Conservation (phyloP, 2,329 filamentous ascomycete species). For the Didymella exigua region DNA sequence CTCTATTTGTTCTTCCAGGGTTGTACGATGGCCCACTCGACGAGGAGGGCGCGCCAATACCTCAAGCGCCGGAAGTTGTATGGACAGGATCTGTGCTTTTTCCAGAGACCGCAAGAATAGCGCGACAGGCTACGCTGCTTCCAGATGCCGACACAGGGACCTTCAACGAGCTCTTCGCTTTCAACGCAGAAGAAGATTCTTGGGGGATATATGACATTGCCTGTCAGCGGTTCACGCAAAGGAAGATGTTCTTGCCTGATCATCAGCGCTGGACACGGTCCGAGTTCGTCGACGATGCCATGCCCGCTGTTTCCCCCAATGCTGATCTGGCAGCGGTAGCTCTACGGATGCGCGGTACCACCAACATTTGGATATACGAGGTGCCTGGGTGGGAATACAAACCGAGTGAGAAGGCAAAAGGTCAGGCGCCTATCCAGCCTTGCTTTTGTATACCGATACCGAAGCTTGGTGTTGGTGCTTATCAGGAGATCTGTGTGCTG, state of each 20-base stretch:
- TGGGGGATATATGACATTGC: slow-evolving; percentile 51
- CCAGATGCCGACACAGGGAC: slow-evolving; percentile 47
- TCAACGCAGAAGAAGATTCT: slow-evolving; percentile 48
- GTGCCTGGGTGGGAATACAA: slow-evolving; percentile 46
- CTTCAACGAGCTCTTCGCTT: slow-evolving; percentile 50
- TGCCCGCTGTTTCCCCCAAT: slow-evolving; percentile 48
- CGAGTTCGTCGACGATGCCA: slow-evolving; percentile 49
- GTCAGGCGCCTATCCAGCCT: slow-evolving; percentile 44
- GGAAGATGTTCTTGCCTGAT: slow-evolving; percentile 48
- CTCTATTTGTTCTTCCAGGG: slow-evolving; percentile 47
- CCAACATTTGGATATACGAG: slow-evolving; percentile 49
- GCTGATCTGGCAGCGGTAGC: slow-evolving; percentile 48
- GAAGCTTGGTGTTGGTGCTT: slow-evolving; percentile 36
- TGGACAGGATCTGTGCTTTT: slow-evolving; percentile 51
- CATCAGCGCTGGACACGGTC: slow-evolving; percentile 47
- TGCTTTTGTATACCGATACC: slow-evolving; percentile 47
- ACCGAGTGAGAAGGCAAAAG: slow-evolving; percentile 30
- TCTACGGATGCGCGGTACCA: slow-evolving; percentile 45
- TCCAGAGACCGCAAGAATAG: slow-evolving; percentile 47
- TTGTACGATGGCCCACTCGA: slow-evolving; percentile 49
- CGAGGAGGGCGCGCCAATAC: slow-evolving; percentile 48
- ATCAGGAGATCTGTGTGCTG: slow-evolving; percentile 46
- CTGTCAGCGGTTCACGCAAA: slow-evolving; percentile 46
- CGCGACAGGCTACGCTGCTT: slow-evolving; percentile 47
- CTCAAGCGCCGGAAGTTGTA: slow-evolving; percentile 43